phyloP scores from a whole-genome alignment of 306 rosid genomes.

The Corylus avellana region DNA sequence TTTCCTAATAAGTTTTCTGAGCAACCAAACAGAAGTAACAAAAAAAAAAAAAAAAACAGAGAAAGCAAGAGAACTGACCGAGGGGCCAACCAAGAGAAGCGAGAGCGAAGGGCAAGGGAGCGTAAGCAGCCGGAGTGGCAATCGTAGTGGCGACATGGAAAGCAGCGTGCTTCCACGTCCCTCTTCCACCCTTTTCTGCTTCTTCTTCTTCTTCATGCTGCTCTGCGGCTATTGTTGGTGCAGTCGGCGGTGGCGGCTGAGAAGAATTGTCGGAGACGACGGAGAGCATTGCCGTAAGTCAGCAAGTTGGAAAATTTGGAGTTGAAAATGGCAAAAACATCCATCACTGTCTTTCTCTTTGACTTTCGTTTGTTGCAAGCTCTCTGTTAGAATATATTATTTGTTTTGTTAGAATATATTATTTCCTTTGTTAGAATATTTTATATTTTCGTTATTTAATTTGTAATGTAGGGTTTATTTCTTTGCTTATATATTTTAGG shows the following conservation, averaged over 20 bases:
- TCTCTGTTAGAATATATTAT: too few species aligned
- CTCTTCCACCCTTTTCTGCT: slow-evolving; percentile 26
- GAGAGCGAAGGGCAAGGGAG: slow-evolving; percentile 78
- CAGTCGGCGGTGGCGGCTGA: background rate
- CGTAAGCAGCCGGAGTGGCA: slow-evolving; percentile 82
- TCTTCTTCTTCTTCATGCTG: slow-evolving; percentile 13
- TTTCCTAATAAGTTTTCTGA: background rate
- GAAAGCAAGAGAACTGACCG: slow-evolving; percentile 34
- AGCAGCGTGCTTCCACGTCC: slow-evolving; percentile 81
- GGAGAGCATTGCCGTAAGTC: background rate
- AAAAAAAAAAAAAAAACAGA: background rate
- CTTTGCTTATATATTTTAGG: too few species aligned
- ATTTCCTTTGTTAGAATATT: too few species aligned
- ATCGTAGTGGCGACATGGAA: slow-evolving; percentile 78
- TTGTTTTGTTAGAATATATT: too few species aligned
- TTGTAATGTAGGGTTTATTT: too few species aligned
- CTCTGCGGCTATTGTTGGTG: slow-evolving; percentile 7
- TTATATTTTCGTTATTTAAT: too few species aligned
- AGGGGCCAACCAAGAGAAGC: slow-evolving; percentile 83
- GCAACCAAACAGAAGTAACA: background rate
- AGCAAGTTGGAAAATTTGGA: background rate
- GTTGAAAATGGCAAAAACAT: background rate
- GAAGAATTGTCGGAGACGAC: slow-evolving; percentile 6
- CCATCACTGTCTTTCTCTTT: background rate
- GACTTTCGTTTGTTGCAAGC: slow-evolving; percentile 10